Conservation (phyloP, 2,329 filamentous ascomycete genomes). For the Fusarium sp. region DNA sequence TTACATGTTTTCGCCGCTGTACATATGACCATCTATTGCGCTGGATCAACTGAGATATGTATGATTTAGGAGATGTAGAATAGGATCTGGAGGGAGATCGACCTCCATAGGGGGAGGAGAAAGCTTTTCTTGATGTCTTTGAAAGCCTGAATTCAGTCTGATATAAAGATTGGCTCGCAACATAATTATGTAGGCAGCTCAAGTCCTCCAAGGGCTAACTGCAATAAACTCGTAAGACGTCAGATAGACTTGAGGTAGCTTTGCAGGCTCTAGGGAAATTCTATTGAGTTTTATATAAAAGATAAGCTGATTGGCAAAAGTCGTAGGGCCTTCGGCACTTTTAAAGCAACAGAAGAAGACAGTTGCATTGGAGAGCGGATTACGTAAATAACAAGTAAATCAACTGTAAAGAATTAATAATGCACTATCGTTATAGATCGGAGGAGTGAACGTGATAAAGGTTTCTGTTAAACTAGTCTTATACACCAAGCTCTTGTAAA, state of each 20-base stretch:
- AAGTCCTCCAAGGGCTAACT: not conserved
- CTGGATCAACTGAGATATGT: not conserved
- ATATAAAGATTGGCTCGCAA: not conserved
- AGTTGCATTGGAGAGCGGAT: not conserved
- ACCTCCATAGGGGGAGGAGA: not conserved
- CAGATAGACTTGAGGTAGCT: not conserved
- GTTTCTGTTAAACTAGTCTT: slow-evolving; percentile 3
- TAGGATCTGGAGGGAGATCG: not conserved
- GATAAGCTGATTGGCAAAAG: not conserved
- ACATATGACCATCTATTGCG: not conserved
- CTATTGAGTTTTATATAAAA: not conserved
- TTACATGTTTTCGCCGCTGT: not conserved
- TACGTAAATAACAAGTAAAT: too few species aligned
- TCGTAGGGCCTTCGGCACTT: not conserved
- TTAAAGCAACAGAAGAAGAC: too few species aligned
- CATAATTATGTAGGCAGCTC: not conserved
- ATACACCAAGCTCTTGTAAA: slow-evolving; percentile 18
- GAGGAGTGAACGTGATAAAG: not conserved
- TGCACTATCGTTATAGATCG: not conserved
- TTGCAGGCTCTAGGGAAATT: not conserved
- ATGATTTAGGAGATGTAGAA: not conserved
- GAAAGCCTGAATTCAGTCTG: not conserved
- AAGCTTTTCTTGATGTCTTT: too few species aligned
- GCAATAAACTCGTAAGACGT: not conserved
- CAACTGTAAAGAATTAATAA: not conserved